Base-by-base conservation (phyloP, 495 filamentous ascomycete species). In the Aspergillus wentii region DNA sequence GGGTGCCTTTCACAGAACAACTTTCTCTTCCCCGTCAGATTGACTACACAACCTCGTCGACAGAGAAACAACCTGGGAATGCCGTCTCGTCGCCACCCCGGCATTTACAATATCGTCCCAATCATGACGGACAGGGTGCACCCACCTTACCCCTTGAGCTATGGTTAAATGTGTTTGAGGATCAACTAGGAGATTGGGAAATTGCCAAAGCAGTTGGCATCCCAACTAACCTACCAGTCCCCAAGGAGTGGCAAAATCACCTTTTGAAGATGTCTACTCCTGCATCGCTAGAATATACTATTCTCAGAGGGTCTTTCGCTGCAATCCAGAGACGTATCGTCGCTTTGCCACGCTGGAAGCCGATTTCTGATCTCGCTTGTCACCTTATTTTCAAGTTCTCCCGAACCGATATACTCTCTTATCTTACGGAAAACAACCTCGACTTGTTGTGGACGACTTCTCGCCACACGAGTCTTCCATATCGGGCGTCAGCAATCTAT, bases 371-470 rank as follows among this genome's bases (percentile, higher is more conserved):
- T 20, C 69, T 89, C 1, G 84, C 84, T 26, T 86, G 90, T 41
- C 86, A 91, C 46, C 77, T 94, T 17, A 88, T 95, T 48, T 84
- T 95, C 65, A 91, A 91, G 47, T 96, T 95, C 52, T 83, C 79
- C 5, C 80, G 86, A 41, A 84, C 78, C 13, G 75, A 82, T 19
- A 74, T 95, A 10, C 79, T 96, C 14, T 74, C 77, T 8, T 88
- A 88, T 55, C 74, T 96, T n/a, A 86, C 89, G 46, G 71, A 78
- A 21, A 72, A 85, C 35, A 75, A 85, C 44, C 79, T 82, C 31
- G 81, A 86, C 41, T 75, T 95, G 4, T 90, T 95, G 57, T 85
- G 79, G 78, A 78, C 75, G 17, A 87, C 76, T 2, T 94, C 89
- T 47, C 86, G 80, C 38, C 79, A 86, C 37, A 87, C 83, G 38